Evolutionary conservation across 176 grass and related monocot species (phyloP), one percentile per base, ranked within the genome.

Genomic region (Hordeum vulgare): DNA sequence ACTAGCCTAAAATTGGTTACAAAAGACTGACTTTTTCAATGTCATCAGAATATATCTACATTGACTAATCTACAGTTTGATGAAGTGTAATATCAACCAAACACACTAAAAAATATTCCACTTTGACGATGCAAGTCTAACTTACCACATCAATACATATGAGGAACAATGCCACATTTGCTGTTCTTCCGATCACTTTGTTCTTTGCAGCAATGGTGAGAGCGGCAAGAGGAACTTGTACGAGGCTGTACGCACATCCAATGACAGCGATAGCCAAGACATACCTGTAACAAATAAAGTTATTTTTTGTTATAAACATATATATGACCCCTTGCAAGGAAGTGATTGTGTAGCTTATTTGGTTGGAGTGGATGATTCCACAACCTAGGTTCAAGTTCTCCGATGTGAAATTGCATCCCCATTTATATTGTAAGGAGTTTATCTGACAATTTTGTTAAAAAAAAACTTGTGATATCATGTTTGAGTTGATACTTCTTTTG

Each of bases 231-330:
- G 78, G 78, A 6, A 75, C 40, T 6, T 76, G 71, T 9, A 87
- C 45, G 49, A 81, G 49, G 2, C 35, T 81, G 61, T 87, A 87
- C 5, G 36, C 85, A 4, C 70, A 81, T 11, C 85, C 85, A 31
- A 87, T 15, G 13, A 20, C 71, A 11, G 70, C 85, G 8, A 81
- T 27, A 23, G 61, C 60, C 25, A 87, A 53, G 3, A 87, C 3
- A 29, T 87, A 87, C 71, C 76, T 78, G 27, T 0, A 44, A 78
- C 42, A 49, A 49, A 20, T 24, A 29, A 28, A 9, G 9, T 8
- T 8, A 1, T 15, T 20, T 37, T 37, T 37, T 9, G 23, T 15
- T 4, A 45, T 72, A 47, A 20, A 23, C 66, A 39, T 37, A 9
- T 37, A 9, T n/a, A 26, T 21, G 23, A 42, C 24, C 36, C 36